Evolutionary conservation across 768 basidiomycete genomes (phyloP), one percentile per base, ranked within the genome.

Genomic region (Termitomyces bulborhizus): DNA sequence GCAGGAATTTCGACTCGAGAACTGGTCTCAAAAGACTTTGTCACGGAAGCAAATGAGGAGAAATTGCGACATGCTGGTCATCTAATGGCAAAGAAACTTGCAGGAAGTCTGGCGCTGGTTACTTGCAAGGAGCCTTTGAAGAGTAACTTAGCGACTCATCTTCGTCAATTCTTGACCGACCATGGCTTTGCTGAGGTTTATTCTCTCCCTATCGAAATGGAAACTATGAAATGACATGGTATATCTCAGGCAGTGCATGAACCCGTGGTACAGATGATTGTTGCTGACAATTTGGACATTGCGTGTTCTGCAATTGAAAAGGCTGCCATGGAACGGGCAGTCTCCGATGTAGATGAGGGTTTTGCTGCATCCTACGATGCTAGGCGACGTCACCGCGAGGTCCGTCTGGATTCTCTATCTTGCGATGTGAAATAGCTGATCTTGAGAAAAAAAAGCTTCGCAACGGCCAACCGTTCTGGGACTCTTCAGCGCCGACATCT

Each of bases 121-220:
- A 98, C 97, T 16, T 98, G 96, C 78, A 98, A 98, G 68, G 97
- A 99, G 64, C 95, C 96, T 1, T 71, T 99, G 55, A 87, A 93
- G 65, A 90, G 88, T 67, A 95, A 97, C 69, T 84, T 98, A 63
- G 85, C 88, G 16, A 86, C 82, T 51, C 93, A 96, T 65, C 77
- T 98, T 32, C 86, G 94, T n/a, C 83, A 85, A 44, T 82, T 86
- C 60, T 71, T 99, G 52, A 75, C 76, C 27, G 93, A 96, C 44
- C 88, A 91, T 63, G 96, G 96, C 42, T 97, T 97, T 68, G 85
- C 76, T 51, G 96, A 98, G 68, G 90, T 89, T 57, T 48, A 63
- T 54, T 40, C 6, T 49, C 36, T 37, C 51, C 42, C 51, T 37
- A 26, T 34, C 56, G 8, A 29, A 26, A 6, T 39, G 21, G 1